A percentile compares a stretch with the other conserved stretches of the same genome.
Evolutionary conservation across 208 protist genomes (phyloP).

Genomic region (Acanthamoeba rhysodes): DNA sequence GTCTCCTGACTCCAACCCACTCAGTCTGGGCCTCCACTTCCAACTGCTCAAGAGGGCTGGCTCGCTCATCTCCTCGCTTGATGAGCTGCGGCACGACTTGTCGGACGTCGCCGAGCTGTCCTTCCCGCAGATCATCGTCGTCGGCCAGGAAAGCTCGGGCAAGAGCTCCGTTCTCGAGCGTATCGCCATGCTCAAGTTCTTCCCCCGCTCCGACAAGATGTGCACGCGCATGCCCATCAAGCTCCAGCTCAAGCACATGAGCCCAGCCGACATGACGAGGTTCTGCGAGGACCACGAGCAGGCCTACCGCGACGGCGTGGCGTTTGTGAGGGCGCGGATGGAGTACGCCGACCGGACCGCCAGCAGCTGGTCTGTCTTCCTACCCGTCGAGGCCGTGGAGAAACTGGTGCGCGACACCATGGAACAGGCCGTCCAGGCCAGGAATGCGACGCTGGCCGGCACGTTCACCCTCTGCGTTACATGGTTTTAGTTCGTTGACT

Average conservation of each 20-base stretch:
- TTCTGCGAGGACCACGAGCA: background rate
- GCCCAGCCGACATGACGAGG: background rate
- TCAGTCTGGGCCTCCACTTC: constrained; percentile 46
- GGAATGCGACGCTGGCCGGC: background rate
- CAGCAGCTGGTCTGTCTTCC: background rate
- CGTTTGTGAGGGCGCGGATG: background rate
- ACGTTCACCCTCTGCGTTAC: background rate
- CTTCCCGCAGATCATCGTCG: constrained; percentile 57
- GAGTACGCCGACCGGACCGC: background rate
- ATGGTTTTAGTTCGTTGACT: background rate
- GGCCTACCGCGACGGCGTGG: background rate
- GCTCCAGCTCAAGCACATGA: constrained; percentile 29
- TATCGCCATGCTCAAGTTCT: constrained; percentile 63
- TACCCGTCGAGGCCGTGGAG: background rate
- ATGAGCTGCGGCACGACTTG: background rate
- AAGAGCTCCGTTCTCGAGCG: constrained; percentile 36
- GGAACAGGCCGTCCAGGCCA: background rate
- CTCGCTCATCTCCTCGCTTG: constrained; percentile 22
- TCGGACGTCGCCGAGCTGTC: background rate
- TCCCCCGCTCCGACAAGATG: background rate
- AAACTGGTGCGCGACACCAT: background rate
- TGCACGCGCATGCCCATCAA: constrained; percentile 68
- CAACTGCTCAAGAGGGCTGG: constrained; percentile 26
- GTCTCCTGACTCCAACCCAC: too few species aligned
- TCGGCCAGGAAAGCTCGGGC: background rate